phyloP scores from a whole-genome alignment of 2,329 filamentous ascomycete species.

The Iodosphaeria phyllophila region DNA sequence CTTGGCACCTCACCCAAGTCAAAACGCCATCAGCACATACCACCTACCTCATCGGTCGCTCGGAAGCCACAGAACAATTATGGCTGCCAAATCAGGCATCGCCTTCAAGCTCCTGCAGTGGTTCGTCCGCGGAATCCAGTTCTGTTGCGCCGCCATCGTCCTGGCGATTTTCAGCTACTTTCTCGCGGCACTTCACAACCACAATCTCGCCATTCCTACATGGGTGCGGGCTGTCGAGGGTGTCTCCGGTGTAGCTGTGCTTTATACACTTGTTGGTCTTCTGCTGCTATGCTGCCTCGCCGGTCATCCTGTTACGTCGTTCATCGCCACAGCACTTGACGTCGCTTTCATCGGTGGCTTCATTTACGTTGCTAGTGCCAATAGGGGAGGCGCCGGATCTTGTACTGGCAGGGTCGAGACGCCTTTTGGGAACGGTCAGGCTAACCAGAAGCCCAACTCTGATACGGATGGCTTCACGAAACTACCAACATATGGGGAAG shows the following conservation, averaged over 20 bases:
- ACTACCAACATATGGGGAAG: slow-evolving; percentile 27
- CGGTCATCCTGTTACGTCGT: slow-evolving; percentile 53
- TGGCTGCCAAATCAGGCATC: slow-evolving; percentile 37
- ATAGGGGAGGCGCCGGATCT: slow-evolving; percentile 44
- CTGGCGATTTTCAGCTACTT: slow-evolving; percentile 75
- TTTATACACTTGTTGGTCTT: slow-evolving; percentile 59
- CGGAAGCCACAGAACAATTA: no score
- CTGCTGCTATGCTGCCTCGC: slow-evolving; percentile 65
- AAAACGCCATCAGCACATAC: no score
- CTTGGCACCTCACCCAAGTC: no score
- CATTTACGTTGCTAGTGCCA: slow-evolving; percentile 64
- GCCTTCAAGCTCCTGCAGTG: slow-evolving; percentile 52
- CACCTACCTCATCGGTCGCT: no score
- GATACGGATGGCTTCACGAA: slow-evolving; percentile 28
- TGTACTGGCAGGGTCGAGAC: slow-evolving; percentile 46
- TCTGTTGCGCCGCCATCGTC: slow-evolving; percentile 53
- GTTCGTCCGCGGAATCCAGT: slow-evolving; percentile 54
- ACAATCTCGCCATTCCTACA: slow-evolving; percentile 41
- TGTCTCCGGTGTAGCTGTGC: slow-evolving; percentile 52
- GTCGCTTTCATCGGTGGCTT: slow-evolving; percentile 58
- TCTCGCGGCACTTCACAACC: slow-evolving; percentile 51
- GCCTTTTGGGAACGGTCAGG: slow-evolving; percentile 46
- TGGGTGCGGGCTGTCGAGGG: slow-evolving; percentile 60
- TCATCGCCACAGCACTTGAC: slow-evolving; percentile 58
- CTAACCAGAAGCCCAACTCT: slow-evolving; percentile 25